Conservation (phyloP, 352 stramenopile species). For the Phytophthora hybrid region DNA sequence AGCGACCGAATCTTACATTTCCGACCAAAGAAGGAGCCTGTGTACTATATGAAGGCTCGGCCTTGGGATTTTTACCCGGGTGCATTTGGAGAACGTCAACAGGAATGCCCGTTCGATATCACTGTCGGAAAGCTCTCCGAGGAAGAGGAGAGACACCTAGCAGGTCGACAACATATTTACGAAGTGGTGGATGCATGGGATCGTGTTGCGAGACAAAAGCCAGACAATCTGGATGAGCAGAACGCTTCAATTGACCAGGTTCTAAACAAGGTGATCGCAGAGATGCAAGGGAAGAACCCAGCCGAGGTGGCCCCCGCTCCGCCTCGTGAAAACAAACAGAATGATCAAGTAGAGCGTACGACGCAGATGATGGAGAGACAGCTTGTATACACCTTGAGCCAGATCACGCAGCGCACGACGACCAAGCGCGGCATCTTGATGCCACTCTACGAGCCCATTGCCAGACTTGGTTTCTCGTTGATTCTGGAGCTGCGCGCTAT, state of each 20-base stretch:
- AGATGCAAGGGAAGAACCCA: slow-evolving; percentile 23
- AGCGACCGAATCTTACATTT: slow-evolving; percentile 50
- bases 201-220: slow-evolving; percentile 33
- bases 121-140: slow-evolving; percentile 37
- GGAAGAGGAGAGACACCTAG: slow-evolving; percentile 41
- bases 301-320: slow-evolving; percentile 21
- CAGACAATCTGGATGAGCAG: slow-evolving; percentile 35
- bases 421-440: slow-evolving; percentile 61
- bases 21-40: slow-evolving; percentile 29
- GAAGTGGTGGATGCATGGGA: slow-evolving; percentile 40
- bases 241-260: slow-evolving; percentile 36
- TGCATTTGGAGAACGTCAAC: slow-evolving; percentile 38
- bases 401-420: slow-evolving; percentile 36
- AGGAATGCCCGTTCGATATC: slow-evolving; percentile 51
- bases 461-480: slow-evolving; percentile 52
- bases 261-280: slow-evolving; percentile 28
- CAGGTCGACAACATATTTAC: slow-evolving; percentile 46
- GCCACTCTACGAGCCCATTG: slow-evolving; percentile 57
- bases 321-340: slow-evolving; percentile 25
- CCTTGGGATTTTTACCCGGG: slow-evolving; percentile 45
- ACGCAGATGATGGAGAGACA: slow-evolving; percentile 43
- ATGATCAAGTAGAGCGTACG: slow-evolving; percentile 19
- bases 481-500: slow-evolving; percentile 57
- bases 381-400: slow-evolving; percentile 46
- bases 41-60: slow-evolving; percentile 44